phyloP scores from a whole-genome alignment of 768 basidiomycete species.

The Boletus sensibilis region DNA sequence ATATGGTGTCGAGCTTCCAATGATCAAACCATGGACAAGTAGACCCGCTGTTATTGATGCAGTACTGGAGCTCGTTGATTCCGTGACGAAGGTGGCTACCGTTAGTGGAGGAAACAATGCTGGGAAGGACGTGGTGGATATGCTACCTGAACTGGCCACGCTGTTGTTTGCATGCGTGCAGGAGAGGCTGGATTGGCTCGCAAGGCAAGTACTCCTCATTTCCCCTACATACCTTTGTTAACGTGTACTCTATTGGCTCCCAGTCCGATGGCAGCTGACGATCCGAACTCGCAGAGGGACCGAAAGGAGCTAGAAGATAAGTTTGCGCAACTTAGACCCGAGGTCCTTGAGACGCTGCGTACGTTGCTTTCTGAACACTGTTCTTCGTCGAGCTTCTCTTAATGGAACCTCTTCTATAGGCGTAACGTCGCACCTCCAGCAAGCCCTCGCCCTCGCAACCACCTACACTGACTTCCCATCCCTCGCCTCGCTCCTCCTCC shows the following conservation, averaged over 20 bases:
- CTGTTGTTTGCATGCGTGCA: constrained; percentile 63
- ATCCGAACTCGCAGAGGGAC: constrained; percentile 53
- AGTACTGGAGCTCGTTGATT: constrained; percentile 68
- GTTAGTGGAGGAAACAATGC: constrained; percentile 8
- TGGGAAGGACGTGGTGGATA: constrained; percentile 44
- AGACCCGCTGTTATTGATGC: constrained; percentile 63
- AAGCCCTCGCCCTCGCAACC: constrained; percentile 84
- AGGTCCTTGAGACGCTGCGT: constrained; percentile 81
- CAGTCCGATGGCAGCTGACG: constrained; percentile 48
- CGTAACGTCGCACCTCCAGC: constrained; percentile 56
- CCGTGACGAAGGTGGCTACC: constrained; percentile 42
- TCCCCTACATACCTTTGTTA: not conserved
- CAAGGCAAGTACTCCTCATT: constrained; percentile 40
- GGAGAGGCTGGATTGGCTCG: constrained; percentile 69
- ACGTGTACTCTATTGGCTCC: not conserved
- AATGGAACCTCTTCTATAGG: constrained; percentile 42
- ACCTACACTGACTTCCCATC: constrained; percentile 82
- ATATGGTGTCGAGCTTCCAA: constrained; percentile 74
- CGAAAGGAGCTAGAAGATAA: constrained; percentile 58
- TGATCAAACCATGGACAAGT: constrained; percentile 85
- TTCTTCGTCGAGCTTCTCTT: not conserved
- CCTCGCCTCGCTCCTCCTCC: constrained; percentile 82
- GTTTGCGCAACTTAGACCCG: constrained; percentile 71
- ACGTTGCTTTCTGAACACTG: constrained; percentile 26
- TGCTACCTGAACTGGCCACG: constrained; percentile 65